Evolutionary conservation across 495 filamentous ascomycete genomes (phyloP), one percentile per base, ranked within the genome.

Genomic region (Oleoguttula mirabilis): DNA sequence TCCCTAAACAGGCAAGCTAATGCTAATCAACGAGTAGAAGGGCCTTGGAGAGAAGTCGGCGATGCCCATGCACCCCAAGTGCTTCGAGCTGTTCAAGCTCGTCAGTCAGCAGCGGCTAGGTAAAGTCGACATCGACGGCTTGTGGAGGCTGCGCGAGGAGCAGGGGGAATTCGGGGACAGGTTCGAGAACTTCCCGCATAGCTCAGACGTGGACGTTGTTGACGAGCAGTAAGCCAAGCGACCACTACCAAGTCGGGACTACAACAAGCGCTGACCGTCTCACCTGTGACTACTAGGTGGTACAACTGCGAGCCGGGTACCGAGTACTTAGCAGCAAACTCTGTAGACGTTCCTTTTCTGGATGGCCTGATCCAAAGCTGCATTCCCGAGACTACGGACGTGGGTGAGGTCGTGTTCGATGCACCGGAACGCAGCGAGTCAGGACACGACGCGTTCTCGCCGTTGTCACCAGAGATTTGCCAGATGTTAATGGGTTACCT

Each of bases 21-120:
- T n/a, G n/a, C n/a, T n/a, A n/a, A n/a, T n/a, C n/a, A n/a, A n/a
- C n/a, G n/a, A n/a, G n/a, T n/a, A n/a, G n/a, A n/a, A n/a, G n/a
- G n/a, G n/a, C n/a, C n/a, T n/a, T 16, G 25, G 21, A 5, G 37
- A 40, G 12, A 4, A 21, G 21, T 4, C 7, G 3, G 42, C 35
- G 12, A 19, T 45, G 2, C 42, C 42, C 3, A 38, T 45, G 42
- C 33, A 45, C 21, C 24, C 32, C 2, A 14, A 10, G 19, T 45
- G 32, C 19, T 45, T 39, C 32, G 30, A 45, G 11, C 15, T 45
- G 21, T 45, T 37, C 35, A 30, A 45, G 42, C 36, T n/a, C 6
- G n/a, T 39, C 5, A 45, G 42, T 23, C 16, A 3, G 3, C 3
- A 30, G 21, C 19, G 15, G 16, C 15, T 45, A 3, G 42, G 42